Evolutionary conservation across 805 yeast species (phyloP).

Genomic region (Wickerhamiella parazyma): DNA sequence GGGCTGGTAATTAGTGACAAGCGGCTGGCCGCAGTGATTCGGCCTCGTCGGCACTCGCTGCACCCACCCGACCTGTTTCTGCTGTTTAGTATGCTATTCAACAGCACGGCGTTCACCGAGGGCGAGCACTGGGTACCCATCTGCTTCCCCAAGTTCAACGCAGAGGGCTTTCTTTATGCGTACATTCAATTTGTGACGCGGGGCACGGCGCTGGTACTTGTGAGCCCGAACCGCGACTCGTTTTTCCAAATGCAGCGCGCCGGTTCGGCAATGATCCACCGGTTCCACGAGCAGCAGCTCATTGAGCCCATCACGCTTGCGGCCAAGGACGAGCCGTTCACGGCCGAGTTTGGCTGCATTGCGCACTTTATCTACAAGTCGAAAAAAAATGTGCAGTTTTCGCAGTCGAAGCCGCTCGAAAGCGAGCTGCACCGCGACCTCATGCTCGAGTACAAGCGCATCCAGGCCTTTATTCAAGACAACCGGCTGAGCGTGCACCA

Average conservation of each 20-base stretch:
- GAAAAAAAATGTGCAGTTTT: slow-evolving; percentile 51
- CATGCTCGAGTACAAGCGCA: slow-evolving; percentile 23
- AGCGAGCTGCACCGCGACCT: slow-evolving; percentile 19
- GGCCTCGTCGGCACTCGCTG: slow-evolving; percentile 66
- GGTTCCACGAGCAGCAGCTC: slow-evolving; percentile 28
- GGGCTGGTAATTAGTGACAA: slow-evolving; percentile 58
- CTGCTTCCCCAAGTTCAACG: slow-evolving; percentile 80
- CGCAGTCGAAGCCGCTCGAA: slow-evolving; percentile 29
- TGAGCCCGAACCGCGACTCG: slow-evolving; percentile 61
- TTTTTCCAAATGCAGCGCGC: slow-evolving; percentile 62
- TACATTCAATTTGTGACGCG: slow-evolving; percentile 50
- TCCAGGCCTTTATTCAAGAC: slow-evolving; percentile 27
- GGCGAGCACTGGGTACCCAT: slow-evolving; percentile 85
- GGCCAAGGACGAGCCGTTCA: slow-evolving; percentile 21
- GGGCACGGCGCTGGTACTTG: slow-evolving; percentile 32
- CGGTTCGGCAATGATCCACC: slow-evolving; percentile 37
- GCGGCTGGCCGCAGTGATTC: slow-evolving; percentile 51
- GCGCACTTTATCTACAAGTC: slow-evolving; percentile 75
- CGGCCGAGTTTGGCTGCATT: slow-evolving; percentile 35
- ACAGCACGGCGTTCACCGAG: slow-evolving; percentile 37
- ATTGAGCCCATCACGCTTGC: slow-evolving; percentile 30
- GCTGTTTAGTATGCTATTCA: slow-evolving; percentile 55
- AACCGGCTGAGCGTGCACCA: slow-evolving; percentile 20
- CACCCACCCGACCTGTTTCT: slow-evolving; percentile 73
- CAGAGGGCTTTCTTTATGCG: slow-evolving; percentile 75